Base-by-base conservation (phyloP, 1,284 basidiomycete species). In the Ceratobasidium sp. region DNA sequence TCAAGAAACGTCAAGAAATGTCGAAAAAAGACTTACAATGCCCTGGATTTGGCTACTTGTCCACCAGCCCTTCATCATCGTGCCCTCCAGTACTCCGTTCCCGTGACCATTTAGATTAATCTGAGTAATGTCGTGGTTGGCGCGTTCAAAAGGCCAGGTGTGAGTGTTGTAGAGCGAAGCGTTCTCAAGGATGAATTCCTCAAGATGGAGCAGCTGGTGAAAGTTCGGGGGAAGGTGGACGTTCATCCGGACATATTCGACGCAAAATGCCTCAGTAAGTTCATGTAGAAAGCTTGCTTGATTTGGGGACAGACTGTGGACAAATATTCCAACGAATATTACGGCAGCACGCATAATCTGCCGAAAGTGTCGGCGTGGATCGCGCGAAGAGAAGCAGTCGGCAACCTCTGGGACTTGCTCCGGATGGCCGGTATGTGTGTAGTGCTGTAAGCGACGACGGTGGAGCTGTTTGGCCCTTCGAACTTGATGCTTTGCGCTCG, bases 51-150 rank as follows among this genome's bases (percentile, higher is more conserved):
- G 30, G 14, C 13, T 58, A 35, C 13, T 16, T 11, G 28, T 35
- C 55, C 23, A 58, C 55, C 55, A 58, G 32, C 55, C 32, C 2
- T 28, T 2, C 55, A 58, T 58, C 18, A 58, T 14, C 16, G 55
- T 58, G 7, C 55, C 55, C n/a, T 58, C 55, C 2, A 58, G 23
- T 2, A 58, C 14, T 1, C 55, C 55, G 14, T 21, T 16, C 6
- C 55, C 21, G 6, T 58, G 8, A 1, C 55, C 55, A 58, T 58
- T 58, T 32, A 35, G 26, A 58, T 58, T 58, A 16, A 58, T 38
- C 13, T 18, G 26, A 7, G 55, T 16, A 1, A 58, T 2, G 14
- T 35, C 21, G 13, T 35, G 28, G 32, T 58, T 58, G 2, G 55
- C 28, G 21, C 28, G 55, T 14, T 58, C 55, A 16, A 58, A 35